phyloP scores from a whole-genome alignment of 2,329 filamentous ascomycete species.

The Monilinia fructigena region DNA sequence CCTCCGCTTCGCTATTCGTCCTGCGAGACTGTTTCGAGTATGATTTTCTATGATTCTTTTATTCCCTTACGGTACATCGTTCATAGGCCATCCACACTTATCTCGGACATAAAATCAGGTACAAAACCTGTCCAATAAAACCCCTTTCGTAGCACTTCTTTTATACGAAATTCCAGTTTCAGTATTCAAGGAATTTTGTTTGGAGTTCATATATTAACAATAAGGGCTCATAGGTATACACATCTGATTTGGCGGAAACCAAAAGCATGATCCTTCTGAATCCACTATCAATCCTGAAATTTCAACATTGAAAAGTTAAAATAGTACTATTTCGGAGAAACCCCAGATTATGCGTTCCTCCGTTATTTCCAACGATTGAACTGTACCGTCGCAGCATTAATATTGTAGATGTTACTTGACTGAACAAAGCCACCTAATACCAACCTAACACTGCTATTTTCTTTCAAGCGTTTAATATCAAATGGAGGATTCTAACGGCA shows the following conservation, averaged over 20 bases:
- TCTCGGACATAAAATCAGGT: too few relatives aligned
- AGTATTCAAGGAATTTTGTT: not conserved
- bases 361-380: not conserved
- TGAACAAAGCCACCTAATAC: not conserved
- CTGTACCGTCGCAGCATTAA: not conserved
- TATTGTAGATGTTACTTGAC: not conserved
- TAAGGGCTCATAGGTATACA: not conserved
- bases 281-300: not conserved
- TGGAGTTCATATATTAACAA: not conserved
- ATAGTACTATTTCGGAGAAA: not conserved
- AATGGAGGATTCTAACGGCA: not conserved
- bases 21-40: conserved; percentile 5
- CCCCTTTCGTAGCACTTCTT: not conserved
- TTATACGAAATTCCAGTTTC: not conserved
- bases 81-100: not conserved
- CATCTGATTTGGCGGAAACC: not conserved
- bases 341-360: not conserved
- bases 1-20: not conserved
- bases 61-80: not conserved
- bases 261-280: not conserved
- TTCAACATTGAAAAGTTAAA: not conserved
- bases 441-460: not conserved
- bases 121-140: not conserved
- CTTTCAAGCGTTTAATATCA: not conserved
- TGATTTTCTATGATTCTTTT: not conserved